These are phyloP conservation scores for Colletotrichum nymphaeae DNA, from an alignment of 2,329 filamentous ascomycete genomes.

Conservation along the genomic window DNA sequence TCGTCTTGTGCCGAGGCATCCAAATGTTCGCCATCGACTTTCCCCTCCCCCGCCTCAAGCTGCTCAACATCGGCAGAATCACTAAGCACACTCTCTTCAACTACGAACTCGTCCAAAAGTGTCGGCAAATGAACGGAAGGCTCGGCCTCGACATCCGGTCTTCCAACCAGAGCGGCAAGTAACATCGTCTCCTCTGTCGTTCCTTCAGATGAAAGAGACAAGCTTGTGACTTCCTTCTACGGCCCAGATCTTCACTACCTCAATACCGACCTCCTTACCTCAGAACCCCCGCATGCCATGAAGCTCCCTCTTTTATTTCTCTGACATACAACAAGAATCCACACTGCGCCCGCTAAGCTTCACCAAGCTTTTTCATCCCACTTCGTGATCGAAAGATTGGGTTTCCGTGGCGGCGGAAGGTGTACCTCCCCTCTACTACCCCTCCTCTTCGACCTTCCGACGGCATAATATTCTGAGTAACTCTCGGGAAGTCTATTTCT, in stretches of 20 bases:
- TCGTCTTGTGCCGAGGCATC: not conserved
- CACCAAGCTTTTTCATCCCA: not conserved
- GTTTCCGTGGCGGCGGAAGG: not conserved
- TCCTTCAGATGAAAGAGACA: not conserved
- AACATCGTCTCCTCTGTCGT: not conserved
- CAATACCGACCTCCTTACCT: too few species aligned
- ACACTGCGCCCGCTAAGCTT: not conserved
- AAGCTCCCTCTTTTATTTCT: not conserved
- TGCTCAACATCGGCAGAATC: not conserved
- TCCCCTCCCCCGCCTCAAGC: not conserved
- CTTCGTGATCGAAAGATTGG: not conserved
- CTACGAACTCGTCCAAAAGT: not conserved
- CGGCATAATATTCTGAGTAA: not conserved
- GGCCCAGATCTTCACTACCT: not conserved
- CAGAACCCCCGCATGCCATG: not conserved
- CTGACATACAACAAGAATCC: not conserved
- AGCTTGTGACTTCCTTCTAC: not conserved
- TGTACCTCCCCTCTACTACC: too few species aligned
- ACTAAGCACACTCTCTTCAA: not conserved
- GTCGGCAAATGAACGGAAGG: not conserved
- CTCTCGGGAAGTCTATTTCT: constrained; percentile 7
- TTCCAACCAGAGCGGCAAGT: not conserved
- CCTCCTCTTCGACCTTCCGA: not conserved
- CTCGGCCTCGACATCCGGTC: not conserved
- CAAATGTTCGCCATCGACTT: not conserved